Percentiles rank a stretch among this genome's conserved stretches.
Evolutionary conservation across 1,284 basidiomycete species (phyloP).

Genomic region (Naganishia albida): DNA sequence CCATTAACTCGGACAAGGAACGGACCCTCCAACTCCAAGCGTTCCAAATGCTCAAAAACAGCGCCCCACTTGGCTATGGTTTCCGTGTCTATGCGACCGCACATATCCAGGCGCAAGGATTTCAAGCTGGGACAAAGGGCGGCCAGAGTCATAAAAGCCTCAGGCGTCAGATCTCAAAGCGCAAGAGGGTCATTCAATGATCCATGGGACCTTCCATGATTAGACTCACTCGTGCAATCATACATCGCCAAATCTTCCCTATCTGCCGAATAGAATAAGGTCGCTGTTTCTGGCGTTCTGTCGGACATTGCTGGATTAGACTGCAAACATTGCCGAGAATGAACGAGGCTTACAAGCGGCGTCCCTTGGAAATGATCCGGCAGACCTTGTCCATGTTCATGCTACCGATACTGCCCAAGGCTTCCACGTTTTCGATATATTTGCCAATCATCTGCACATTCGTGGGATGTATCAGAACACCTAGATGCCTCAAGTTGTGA

Average conservation of each 20-base stretch:
- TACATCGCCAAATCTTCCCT: conserved; percentile 75
- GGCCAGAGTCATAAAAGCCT: conserved; percentile 68
- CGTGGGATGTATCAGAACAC: not conserved
- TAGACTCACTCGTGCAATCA: conserved; percentile 79
- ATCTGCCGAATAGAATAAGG: conserved; percentile 41
- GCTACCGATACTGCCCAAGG: conserved; percentile 79
- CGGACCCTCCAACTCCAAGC: conserved; percentile 81
- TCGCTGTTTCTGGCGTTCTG: conserved; percentile 59
- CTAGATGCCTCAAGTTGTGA: not conserved
- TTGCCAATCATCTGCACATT: conserved; percentile 70
- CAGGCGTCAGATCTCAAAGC: conserved; percentile 64
- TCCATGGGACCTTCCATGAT: not conserved
- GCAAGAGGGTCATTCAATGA: conserved; percentile 5
- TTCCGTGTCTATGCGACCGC: conserved; percentile 76
- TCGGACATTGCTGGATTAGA: not conserved
- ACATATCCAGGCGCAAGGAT: conserved; percentile 76
- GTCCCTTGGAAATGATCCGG: conserved; percentile 80
- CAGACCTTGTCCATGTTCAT: conserved; percentile 79
- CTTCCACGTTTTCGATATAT: conserved; percentile 87
- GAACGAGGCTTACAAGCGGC: conserved; percentile 69
- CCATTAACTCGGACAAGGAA: conserved; percentile 76
- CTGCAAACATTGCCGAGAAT: not conserved
- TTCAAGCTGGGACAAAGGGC: conserved; percentile 78
- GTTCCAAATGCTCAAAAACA: conserved; percentile 66
- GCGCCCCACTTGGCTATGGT: conserved; percentile 67